phyloP scores from a whole-genome alignment of 2,329 filamentous ascomycete genomes.

The Exophiala viscosa region DNA sequence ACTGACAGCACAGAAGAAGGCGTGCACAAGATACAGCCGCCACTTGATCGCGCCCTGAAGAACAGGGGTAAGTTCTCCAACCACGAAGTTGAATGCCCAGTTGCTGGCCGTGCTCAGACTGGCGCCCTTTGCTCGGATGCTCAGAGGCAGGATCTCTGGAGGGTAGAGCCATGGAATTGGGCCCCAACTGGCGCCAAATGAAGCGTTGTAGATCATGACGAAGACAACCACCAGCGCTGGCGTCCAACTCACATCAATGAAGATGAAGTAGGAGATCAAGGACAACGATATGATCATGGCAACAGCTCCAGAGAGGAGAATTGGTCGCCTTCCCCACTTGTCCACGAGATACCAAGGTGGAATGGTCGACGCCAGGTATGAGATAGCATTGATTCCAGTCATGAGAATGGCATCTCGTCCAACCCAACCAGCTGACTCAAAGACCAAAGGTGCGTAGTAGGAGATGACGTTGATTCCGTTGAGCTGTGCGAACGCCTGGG shows the following conservation, averaged over 20 bases:
- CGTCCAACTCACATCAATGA: constrained; percentile 73
- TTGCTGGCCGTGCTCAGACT: constrained; percentile 95
- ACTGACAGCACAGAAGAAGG: constrained; percentile 92
- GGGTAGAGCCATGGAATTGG: constrained; percentile 98
- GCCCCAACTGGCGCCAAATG: constrained; percentile 96
- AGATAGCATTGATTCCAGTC: constrained; percentile 93
- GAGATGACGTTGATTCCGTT: constrained; percentile 99
- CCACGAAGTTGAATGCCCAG: constrained; percentile 98
- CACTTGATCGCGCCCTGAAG: constrained; percentile 89
- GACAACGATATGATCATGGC: constrained; percentile 87
- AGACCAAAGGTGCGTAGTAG: constrained; percentile 95
- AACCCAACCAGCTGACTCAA: constrained; percentile 93
- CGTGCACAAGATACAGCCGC: constrained; percentile 91
- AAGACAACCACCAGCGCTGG: constrained; percentile 84
- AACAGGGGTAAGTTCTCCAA: constrained; percentile 91
- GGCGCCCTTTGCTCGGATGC: constrained; percentile 94
- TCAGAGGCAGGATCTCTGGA: constrained; percentile 95
- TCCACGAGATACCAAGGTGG: constrained; percentile 98
- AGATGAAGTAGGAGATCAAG: constrained; percentile 91
- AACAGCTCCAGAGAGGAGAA: constrained; percentile 82
- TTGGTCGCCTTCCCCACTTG: constrained; percentile 80
- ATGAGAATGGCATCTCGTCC: constrained; percentile 89
- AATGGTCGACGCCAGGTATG: constrained; percentile 86
- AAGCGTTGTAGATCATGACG: constrained; percentile 97
- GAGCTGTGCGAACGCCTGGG: constrained; percentile 89